phyloP scores from a whole-genome alignment of 208 protist genomes.

The Wallacemonas sp. region DNA sequence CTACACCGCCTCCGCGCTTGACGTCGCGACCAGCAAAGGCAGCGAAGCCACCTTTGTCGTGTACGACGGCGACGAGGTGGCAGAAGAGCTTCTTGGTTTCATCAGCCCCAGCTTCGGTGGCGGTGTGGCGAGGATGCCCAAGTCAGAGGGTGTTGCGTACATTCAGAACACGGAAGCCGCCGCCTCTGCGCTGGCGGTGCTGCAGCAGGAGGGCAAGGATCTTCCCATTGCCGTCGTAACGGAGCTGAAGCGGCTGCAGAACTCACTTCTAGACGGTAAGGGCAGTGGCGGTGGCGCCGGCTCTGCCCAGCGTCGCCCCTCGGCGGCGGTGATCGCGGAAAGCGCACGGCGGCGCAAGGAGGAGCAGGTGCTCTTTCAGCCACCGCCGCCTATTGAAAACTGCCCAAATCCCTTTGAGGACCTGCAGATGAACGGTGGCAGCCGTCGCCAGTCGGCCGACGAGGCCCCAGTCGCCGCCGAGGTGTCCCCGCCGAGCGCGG shows the following conservation, averaged over 20 bases:
- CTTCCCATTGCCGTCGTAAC: constrained; percentile 47
- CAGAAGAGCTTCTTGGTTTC: constrained; percentile 60
- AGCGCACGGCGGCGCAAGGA: constrained; percentile 4
- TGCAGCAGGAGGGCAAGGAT: constrained; percentile 51
- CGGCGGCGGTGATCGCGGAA: constrained; percentile 6
- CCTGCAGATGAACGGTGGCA: constrained; percentile 2
- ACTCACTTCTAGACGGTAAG: constrained; percentile 19
- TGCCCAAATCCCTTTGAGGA: constrained; percentile 37
- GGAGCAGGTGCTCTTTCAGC: constrained; percentile 13
- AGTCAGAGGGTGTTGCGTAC: constrained; percentile 41
- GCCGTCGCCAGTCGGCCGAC: not conserved
- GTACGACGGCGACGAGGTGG: constrained; percentile 62
- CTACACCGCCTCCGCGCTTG: constrained; percentile 63
- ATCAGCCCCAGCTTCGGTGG: constrained; percentile 20
- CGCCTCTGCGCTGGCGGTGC: constrained; percentile 32
- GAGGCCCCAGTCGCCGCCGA: not conserved
- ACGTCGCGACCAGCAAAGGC: constrained; percentile 30
- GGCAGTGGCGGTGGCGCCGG: not conserved
- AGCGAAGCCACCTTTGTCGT: constrained; percentile 54
- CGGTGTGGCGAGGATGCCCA: constrained; percentile 43
- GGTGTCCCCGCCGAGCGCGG: not conserved
- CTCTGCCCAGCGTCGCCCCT: constrained; percentile 8
- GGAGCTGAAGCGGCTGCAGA: constrained; percentile 54
- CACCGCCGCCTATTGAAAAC: constrained; percentile 32
- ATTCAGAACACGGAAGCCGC: constrained; percentile 44